These are phyloP conservation scores for Actinidia polygama DNA, from an alignment of 179 eudicot species.

Conservation along the genomic window DNA sequence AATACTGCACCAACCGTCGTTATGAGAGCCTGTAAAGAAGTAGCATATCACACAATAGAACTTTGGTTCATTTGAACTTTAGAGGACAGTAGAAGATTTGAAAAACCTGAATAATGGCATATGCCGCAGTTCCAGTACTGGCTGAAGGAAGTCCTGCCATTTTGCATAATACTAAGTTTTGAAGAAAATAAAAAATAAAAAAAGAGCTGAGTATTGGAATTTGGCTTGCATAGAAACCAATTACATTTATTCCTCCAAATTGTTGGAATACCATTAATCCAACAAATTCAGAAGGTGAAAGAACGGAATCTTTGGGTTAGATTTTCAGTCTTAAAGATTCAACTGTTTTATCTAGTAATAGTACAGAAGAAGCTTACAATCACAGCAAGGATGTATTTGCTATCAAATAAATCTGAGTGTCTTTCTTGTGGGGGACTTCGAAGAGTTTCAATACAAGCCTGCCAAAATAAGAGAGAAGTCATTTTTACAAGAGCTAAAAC, in stretches of 20 bases:
- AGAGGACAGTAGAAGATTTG: too few species aligned
- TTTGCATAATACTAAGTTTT: background rate
- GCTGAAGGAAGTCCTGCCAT: constrained; percentile 64
- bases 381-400: constrained; percentile 61
- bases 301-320: too few species aligned
- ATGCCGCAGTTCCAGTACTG: constrained; percentile 59
- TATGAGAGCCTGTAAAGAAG: constrained; percentile 43
- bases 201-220: too few species aligned
- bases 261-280: constrained; percentile 90
- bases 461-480: background rate
- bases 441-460: constrained; percentile 50
- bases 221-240: constrained; percentile 64
- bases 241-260: constrained; percentile 80
- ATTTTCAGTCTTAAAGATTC: too few species aligned
- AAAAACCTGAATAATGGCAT: constrained; percentile 63
- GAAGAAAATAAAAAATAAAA: too few species aligned
- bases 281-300: constrained; percentile 21
- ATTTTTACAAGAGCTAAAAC: constrained; percentile 17
- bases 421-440: constrained; percentile 60
- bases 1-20: constrained; percentile 66
- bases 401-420: constrained; percentile 56
- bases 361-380: constrained; percentile 46
- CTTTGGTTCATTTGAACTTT: background rate
- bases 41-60: background rate
- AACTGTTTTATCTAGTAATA: background rate